A percentile compares a stretch with the other conserved stretches of the same genome.
These are phyloP conservation scores for Ricinus communis DNA, from an alignment of 345 rosid genomes.

Conservation along the genomic window DNA sequence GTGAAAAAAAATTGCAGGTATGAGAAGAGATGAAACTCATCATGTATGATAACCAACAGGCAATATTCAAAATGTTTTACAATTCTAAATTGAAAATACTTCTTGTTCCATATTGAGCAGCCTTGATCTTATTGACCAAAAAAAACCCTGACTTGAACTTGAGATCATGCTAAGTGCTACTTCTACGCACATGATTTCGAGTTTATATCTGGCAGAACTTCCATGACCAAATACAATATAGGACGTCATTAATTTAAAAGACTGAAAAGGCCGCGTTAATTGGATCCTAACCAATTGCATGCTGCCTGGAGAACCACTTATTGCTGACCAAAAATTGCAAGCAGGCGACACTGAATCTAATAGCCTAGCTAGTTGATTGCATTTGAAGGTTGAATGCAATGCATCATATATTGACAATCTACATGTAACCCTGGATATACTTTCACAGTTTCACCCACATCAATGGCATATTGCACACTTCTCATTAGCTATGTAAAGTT, in stretches of 20 bases:
- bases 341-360: not conserved
- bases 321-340: not conserved
- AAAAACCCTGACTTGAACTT: not conserved
- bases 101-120: not conserved
- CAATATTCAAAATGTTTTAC: not conserved
- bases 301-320: not conserved
- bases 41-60: not conserved
- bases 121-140: too few relatives aligned
- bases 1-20: not conserved
- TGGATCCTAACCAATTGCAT: not conserved
- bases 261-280: not conserved
- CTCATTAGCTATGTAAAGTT: constrained; percentile 3
- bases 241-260: not conserved
- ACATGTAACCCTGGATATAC: not conserved
- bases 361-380: not conserved
- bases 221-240: not conserved
- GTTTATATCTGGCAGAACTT: not conserved
- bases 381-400: not conserved
- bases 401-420: not conserved
- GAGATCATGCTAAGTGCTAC: not conserved
- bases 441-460: not conserved
- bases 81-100: not conserved
- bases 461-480: not conserved
- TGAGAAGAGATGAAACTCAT: constrained; percentile 6
- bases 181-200: not conserved